Base-by-base conservation (phyloP, 164 flowering plant species). In the Cinnamomum chago region DNA sequence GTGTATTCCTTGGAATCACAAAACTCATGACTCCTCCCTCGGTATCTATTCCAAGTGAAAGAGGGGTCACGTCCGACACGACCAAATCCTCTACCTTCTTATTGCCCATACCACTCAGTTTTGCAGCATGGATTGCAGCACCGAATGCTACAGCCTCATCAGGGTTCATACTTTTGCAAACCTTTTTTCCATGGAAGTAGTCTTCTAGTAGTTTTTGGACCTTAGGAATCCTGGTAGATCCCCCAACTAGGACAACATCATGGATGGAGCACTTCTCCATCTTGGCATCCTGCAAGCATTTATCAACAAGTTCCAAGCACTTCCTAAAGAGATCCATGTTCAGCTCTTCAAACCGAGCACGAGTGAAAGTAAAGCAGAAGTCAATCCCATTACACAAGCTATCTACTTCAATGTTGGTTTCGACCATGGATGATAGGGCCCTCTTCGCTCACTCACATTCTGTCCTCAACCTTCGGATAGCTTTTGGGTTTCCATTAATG, bases 61-160 rank as follows among this genome's bases (percentile, higher is more conserved):
- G 52, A 69, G 71, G 71, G 7, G 71, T 69, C 0, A 40, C 51
- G 7, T 69, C 52, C 51, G 50, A 40, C 0, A 69, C 2, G 9
- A 69, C 25, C 25, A 47, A 40, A 5, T 69, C 71, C 67, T 64
- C 24, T 15, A 66, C 60, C 70, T 40, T 25, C 20, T 64, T 24
- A 50, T 24, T 23, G 3, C 60, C 70, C 23, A 40, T 20, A 33
- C 76, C 58, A 47, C 25, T 65, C 20, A 73, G 9, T 5, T 64
- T 73, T 5, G 76, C 76, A n/a, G 62, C 70, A 15, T 73, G 76
- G 23, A 73, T 24, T 17, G 70, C 70, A n/a, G 70, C 70, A 22
- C 76, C 76, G 17, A 12, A 50, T 20, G 76, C 76, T 5, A 73
- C 76, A 73, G 70, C 70, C 70, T 73, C 70, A 65, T 71, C 73